Conservation (phyloP, 108 stramenopile genomes). For the Cylindrotheca closterium region DNA sequence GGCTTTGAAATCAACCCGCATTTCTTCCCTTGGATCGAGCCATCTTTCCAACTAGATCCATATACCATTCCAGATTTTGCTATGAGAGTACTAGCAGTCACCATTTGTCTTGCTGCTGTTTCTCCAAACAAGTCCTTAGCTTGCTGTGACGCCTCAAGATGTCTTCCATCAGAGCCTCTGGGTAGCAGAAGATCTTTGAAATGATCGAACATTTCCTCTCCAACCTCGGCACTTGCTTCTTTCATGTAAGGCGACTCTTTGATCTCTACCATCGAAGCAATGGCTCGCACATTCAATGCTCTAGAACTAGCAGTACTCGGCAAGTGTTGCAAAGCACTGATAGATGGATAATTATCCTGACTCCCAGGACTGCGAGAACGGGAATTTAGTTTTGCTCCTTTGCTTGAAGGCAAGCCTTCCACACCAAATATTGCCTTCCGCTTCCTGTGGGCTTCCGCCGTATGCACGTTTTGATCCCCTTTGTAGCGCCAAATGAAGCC, state of each 20-base stretch:
- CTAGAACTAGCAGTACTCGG: too few relatives aligned
- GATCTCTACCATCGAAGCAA: conserved; percentile 13
- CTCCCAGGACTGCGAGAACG: too few relatives aligned
- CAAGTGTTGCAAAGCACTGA: too few relatives aligned
- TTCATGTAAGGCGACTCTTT: conserved; percentile 21
- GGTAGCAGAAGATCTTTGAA: conserved; percentile 16
- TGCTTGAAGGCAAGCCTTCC: too few relatives aligned
- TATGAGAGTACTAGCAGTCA: conserved; percentile 3
- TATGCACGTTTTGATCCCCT: too few relatives aligned
- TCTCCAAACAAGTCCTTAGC: conserved; percentile 17
- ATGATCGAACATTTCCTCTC: conserved; percentile 27
- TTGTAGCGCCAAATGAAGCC: too few relatives aligned
- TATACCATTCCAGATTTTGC: conserved; percentile 20
- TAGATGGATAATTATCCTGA: too few relatives aligned
- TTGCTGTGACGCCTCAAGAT: neutral
- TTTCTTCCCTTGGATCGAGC: conserved; percentile 9
- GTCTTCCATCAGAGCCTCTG: neutral
- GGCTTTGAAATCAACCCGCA: conserved; percentile 17
- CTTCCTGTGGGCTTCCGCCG: too few relatives aligned
- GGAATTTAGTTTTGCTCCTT: too few relatives aligned
- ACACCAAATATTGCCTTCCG: too few relatives aligned
- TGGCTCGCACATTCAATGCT: neutral
- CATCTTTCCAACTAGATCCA: conserved; percentile 18
- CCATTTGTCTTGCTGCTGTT: conserved; percentile 3
- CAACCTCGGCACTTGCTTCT: conserved; percentile 25